phyloP scores from a whole-genome alignment of 1,284 basidiomycete genomes.

The Violaceomyces palustris region DNA sequence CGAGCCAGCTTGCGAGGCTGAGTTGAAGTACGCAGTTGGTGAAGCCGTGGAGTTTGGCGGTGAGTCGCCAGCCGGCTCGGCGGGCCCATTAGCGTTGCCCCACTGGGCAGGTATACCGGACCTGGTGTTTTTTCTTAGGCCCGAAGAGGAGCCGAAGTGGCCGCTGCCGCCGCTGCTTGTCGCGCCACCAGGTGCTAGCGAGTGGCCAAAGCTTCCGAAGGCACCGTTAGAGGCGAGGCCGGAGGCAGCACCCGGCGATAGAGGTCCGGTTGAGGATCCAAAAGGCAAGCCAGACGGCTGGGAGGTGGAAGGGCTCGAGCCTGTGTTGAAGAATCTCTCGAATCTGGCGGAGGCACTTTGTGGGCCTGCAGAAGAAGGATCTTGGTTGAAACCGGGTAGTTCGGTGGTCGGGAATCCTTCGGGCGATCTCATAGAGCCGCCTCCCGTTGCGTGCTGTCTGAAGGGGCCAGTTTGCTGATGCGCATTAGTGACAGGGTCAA shows the following conservation, averaged over 20 bases:
- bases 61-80: conserved; percentile 13
- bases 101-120: conserved; percentile 32
- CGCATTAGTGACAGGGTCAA: no score
- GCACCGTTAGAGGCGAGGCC: conserved; percentile 24
- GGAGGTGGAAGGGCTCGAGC: conserved; percentile 12
- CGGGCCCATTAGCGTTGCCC: conserved; percentile 14
- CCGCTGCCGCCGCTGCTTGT: conserved; percentile 12
- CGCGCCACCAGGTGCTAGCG: conserved; percentile 17
- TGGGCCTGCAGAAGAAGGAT: conserved; percentile 1
- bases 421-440: conserved; percentile 18
- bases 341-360: conserved; percentile 43
- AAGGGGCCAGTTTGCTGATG: no score
- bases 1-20: background rate
- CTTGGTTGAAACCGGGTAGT: conserved; percentile 12
- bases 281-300: conserved; percentile 17
- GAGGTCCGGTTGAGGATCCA: no score
- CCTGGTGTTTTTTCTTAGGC: conserved; percentile 11
- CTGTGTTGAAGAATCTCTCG: conserved; percentile 40
- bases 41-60: conserved; percentile 9
- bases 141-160: conserved; percentile 21
- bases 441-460: no score
- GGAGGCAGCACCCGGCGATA: conserved; percentile 17
- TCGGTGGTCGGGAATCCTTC: conserved; percentile 9
- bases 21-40: background rate
- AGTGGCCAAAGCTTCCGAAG: conserved; percentile 36